Conservation (phyloP, 768 basidiomycete genomes). For the Suillus subluteus region DNA sequence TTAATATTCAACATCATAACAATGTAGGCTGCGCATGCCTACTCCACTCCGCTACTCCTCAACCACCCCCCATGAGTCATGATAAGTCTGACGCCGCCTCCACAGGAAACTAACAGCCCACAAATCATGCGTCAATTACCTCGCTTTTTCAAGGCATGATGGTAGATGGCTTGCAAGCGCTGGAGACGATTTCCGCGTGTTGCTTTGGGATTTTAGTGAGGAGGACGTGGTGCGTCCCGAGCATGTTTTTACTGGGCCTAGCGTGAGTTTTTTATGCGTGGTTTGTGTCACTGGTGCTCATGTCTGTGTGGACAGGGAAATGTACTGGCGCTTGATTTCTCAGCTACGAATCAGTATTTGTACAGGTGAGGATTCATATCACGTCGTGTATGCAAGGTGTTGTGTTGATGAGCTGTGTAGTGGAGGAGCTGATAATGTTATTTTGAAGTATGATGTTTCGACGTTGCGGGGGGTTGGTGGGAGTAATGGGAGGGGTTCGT, state of each 20-base stretch:
- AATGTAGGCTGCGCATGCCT: background rate
- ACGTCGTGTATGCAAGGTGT: background rate
- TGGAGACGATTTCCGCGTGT: constrained; percentile 63
- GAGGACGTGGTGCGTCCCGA: constrained; percentile 51
- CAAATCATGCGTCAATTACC: constrained; percentile 66
- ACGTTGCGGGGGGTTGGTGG: constrained; percentile 29
- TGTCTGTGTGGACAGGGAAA: constrained; percentile 51
- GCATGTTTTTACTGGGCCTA: constrained; percentile 50
- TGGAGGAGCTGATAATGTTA: constrained; percentile 54
- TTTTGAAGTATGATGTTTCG: constrained; percentile 59
- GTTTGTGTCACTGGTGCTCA: constrained; percentile 5
- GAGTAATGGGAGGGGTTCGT: constrained; percentile 4
- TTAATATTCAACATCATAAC: background rate
- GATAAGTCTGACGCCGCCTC: constrained; percentile 6
- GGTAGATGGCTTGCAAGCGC: constrained; percentile 70
- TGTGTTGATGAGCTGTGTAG: constrained; percentile 34
- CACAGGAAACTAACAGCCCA: constrained; percentile 46
- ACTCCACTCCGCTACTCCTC: background rate
- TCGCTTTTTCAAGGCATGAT: constrained; percentile 61
- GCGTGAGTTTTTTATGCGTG: constrained; percentile 21
- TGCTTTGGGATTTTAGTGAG: constrained; percentile 71
- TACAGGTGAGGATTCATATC: constrained; percentile 50
- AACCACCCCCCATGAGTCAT: background rate
- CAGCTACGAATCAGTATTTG: constrained; percentile 62
- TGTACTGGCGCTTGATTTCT: constrained; percentile 73